Conservation (phyloP, 345 rosid species). For the Cardamine chenopodiifolia region DNA sequence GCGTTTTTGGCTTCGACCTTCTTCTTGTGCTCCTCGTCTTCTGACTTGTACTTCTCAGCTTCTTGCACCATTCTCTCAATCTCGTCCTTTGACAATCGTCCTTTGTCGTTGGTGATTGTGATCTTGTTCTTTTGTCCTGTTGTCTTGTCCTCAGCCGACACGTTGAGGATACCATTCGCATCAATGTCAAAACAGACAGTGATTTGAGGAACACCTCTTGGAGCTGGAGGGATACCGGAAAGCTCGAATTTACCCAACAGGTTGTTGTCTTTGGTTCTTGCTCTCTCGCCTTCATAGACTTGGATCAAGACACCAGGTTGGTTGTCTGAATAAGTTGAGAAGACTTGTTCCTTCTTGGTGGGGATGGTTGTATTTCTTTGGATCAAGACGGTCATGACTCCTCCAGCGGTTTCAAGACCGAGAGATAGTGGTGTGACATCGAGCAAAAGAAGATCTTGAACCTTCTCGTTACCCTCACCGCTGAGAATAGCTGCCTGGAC, state of each 20-base stretch:
- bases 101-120: slow-evolving; percentile 78
- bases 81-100: slow-evolving; percentile 72
- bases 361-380: slow-evolving; percentile 78
- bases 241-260: slow-evolving; percentile 74
- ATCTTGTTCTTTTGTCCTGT: slow-evolving; percentile 78
- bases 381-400: slow-evolving; percentile 74
- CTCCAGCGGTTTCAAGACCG: slow-evolving; percentile 72
- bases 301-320: slow-evolving; percentile 75
- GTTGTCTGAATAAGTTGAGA: slow-evolving; percentile 72
- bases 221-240: slow-evolving; percentile 81
- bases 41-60: slow-evolving; percentile 78
- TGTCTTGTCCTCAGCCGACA: slow-evolving; percentile 76
- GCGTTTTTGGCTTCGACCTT: slow-evolving; percentile 69
- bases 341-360: slow-evolving; percentile 78
- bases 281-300: slow-evolving; percentile 75
- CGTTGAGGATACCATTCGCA: slow-evolving; percentile 76
- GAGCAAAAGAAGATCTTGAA: slow-evolving; percentile 66
- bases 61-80: slow-evolving; percentile 81
- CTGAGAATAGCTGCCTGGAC: slow-evolving; percentile 80
- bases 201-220: slow-evolving; percentile 80
- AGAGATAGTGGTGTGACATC: slow-evolving; percentile 73
- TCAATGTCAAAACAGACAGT: slow-evolving; percentile 77
- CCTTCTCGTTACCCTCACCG: slow-evolving; percentile 81
- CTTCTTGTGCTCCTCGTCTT: slow-evolving; percentile 75
- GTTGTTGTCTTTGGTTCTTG: slow-evolving; percentile 77